Conservation (phyloP, 176 grass and related monocot species). For the Oryza rufipogon region DNA sequence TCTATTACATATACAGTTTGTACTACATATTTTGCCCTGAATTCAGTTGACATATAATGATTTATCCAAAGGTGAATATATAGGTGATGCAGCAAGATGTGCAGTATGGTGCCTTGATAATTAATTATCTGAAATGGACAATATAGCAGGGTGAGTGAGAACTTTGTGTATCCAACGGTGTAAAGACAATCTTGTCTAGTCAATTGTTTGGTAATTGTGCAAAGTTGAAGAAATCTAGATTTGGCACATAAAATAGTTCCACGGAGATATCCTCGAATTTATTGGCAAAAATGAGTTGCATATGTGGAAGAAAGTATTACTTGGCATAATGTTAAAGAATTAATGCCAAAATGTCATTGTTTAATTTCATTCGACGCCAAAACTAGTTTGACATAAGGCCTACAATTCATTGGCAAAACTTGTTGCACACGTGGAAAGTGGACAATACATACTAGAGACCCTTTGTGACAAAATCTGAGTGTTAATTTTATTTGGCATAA, state of each 20-base stretch:
- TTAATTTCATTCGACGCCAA: background rate
- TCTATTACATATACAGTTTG: no score
- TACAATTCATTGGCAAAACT: background rate
- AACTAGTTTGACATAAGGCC: background rate
- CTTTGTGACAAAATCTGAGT: background rate
- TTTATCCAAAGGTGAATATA: no score
- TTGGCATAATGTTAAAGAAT: background rate
- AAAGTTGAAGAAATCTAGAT: background rate
- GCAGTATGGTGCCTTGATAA: no score
- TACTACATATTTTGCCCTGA: no score
- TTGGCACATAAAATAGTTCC: background rate
- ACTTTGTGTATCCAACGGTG: background rate
- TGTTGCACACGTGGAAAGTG: background rate
- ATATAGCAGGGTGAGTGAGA: no score
- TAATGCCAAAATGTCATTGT: background rate
- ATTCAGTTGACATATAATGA: no score
- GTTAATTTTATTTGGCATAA: no score
- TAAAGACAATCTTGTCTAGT: background rate
- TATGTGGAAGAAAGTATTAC: background rate
- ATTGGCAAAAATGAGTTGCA: background rate
- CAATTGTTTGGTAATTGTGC: background rate
- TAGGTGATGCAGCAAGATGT: no score
- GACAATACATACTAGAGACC: background rate
- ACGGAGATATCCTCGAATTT: background rate
- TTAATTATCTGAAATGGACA: no score